Conservation (phyloP, 176 grass and related monocot species). For the Oryza glaberrima region DNA sequence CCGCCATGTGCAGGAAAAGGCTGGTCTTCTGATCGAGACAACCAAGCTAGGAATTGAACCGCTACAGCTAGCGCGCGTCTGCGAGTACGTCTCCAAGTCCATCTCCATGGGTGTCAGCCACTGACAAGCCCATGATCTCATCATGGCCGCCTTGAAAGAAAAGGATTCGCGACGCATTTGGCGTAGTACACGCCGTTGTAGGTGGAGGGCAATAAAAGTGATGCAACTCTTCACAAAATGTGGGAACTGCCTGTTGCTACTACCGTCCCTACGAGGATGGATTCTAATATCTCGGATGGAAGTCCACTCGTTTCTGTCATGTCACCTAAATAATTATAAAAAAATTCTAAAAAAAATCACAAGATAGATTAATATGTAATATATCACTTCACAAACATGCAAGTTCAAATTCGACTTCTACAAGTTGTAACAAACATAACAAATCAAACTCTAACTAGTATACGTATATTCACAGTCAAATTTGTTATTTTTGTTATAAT, state of each 20-base stretch:
- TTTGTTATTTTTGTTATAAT: no score
- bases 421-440: no score
- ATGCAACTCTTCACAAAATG: constrained; percentile 21
- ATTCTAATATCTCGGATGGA: no score
- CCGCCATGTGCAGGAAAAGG: constrained; percentile 63
- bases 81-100: background rate
- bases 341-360: no score
- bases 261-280: background rate
- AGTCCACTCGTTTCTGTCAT: no score
- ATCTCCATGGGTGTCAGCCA: constrained; percentile 18
- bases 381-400: no score
- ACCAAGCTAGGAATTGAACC: background rate
- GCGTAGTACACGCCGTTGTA: constrained; percentile 29
- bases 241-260: constrained; percentile 6
- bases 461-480: no score
- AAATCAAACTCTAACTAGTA: no score
- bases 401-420: no score
- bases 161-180: constrained; percentile 27
- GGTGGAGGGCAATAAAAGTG: constrained; percentile 41
- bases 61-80: background rate
- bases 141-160: constrained; percentile 25
- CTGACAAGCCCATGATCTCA: constrained; percentile 20
- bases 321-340: no score
- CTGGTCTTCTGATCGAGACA: constrained; percentile 54
- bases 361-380: no score